Conservation (phyloP, 441 rosid genomes). For the Melastoma candidum region DNA sequence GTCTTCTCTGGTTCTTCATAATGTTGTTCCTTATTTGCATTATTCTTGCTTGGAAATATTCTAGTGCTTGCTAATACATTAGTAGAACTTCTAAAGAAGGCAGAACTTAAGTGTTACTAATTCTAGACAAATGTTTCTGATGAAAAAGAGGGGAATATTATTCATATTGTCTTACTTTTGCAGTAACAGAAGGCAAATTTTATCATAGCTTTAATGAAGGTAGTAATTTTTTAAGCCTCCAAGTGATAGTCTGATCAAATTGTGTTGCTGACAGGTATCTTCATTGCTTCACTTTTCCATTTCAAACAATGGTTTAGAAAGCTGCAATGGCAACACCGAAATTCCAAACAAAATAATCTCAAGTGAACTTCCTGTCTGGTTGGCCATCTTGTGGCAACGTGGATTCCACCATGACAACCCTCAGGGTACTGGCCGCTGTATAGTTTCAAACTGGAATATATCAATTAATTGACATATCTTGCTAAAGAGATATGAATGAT, state of each 20-base stretch:
- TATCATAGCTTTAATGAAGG: too few relatives aligned
- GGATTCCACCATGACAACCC: slow-evolving; percentile 95
- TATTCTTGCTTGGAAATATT: too few relatives aligned
- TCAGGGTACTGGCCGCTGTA: slow-evolving; percentile 40
- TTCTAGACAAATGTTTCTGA: too few relatives aligned
- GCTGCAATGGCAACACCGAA: slow-evolving; percentile 22
- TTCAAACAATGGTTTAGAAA: slow-evolving; percentile 32
- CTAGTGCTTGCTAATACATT: too few relatives aligned
- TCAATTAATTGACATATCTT: slow-evolving; percentile 4
- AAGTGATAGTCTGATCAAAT: neutral
- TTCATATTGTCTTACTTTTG: too few relatives aligned
- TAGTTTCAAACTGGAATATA: slow-evolving; percentile 1
- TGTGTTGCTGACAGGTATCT: slow-evolving; percentile 44
- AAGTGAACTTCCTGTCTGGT: slow-evolving; percentile 57
- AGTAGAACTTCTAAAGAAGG: too few relatives aligned
- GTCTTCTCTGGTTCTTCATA: too few relatives aligned
- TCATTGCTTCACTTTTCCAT: slow-evolving; percentile 60
- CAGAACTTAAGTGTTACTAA: too few relatives aligned
- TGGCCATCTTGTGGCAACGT: slow-evolving; percentile 76
- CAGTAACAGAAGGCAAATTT: too few relatives aligned
- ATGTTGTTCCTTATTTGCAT: too few relatives aligned
- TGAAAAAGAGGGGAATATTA: too few relatives aligned
- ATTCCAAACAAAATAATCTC: slow-evolving; percentile 26
- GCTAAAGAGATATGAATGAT: slow-evolving; percentile 1
- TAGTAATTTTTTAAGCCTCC: too few relatives aligned